A percentile compares a stretch with the other conserved stretches of the same genome.
phyloP scores from a whole-genome alignment of 1,284 basidiomycete genomes.

The Xerocomus amazonicus region DNA sequence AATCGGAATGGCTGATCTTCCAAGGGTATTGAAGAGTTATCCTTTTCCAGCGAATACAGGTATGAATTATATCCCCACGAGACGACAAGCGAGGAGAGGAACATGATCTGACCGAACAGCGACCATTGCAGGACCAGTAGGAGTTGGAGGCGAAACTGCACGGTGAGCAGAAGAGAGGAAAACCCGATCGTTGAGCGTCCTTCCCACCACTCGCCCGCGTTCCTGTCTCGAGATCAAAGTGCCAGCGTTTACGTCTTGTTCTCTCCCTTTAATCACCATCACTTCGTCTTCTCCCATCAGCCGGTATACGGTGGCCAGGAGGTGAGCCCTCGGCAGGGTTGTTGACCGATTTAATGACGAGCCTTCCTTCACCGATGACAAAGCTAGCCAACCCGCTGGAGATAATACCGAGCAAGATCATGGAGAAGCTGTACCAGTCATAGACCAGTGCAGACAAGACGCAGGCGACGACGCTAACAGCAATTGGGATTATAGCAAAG shows the following conservation, averaged over 20 bases:
- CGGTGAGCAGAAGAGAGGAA: conserved; percentile 20
- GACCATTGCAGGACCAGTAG: conserved; percentile 25
- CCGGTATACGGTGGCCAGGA: conserved; percentile 22
- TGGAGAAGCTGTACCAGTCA: too few relatives aligned
- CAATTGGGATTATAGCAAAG: conserved; percentile 22
- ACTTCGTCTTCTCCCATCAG: conserved; percentile 17
- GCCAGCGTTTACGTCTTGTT: conserved; percentile 25
- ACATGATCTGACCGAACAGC: conserved; percentile 31
- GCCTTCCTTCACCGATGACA: conserved; percentile 20
- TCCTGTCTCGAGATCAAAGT: conserved; percentile 14
- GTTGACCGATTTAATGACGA: conserved; percentile 2
- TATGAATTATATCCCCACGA: conserved; percentile 28
- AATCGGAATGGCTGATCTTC: conserved; percentile 11
- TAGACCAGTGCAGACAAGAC: too few relatives aligned
- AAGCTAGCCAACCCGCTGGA: conserved; percentile 24
- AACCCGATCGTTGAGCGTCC: conserved; percentile 12
- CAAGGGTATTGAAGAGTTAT: conserved; percentile 19
- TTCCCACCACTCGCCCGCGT: neutral
- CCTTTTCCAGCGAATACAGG: conserved; percentile 25
- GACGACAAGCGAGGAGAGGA: conserved; percentile 21
- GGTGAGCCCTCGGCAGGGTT: conserved; percentile 19
- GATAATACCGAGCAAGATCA: conserved; percentile 30
- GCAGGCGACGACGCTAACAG: conserved; percentile 22
- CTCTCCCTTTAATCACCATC: conserved; percentile 19
- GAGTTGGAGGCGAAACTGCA: conserved; percentile 29